Conservation (phyloP, 441 rosid species). For the Erodium texanum region DNA sequence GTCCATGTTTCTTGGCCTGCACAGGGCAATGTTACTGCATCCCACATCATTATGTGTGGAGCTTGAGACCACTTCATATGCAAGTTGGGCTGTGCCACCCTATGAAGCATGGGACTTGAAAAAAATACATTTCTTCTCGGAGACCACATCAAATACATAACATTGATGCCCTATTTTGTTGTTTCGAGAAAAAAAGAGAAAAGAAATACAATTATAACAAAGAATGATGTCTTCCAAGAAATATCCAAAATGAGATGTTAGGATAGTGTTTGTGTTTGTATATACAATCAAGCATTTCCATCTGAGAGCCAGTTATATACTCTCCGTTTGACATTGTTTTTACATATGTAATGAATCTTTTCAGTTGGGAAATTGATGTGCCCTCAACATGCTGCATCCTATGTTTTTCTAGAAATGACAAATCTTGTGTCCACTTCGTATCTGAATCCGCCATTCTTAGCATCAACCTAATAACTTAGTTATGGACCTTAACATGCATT, state of each 20-base stretch:
- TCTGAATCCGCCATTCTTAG: neutral
- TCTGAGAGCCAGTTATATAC: neutral
- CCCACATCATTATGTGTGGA: constrained; percentile 1
- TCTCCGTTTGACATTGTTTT: neutral
- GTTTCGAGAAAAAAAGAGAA: neutral
- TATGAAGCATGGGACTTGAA: neutral
- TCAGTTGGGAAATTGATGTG: neutral
- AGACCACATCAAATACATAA: neutral
- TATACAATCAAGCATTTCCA: neutral
- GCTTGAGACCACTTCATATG: neutral
- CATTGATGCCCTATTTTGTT: neutral
- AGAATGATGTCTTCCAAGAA: neutral
- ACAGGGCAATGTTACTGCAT: neutral
- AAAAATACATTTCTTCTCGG: neutral
- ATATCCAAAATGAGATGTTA: neutral
- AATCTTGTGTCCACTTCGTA: neutral
- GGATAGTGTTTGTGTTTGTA: neutral
- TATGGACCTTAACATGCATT: neutral
- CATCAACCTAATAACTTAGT: neutral
- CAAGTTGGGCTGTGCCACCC: neutral
- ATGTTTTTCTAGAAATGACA: neutral
- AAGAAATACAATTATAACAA: neutral
- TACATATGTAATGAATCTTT: neutral
- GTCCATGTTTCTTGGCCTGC: neutral
- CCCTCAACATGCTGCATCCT: neutral